Base-by-base conservation (phyloP, 176 grass and related monocot genomes). In the Urochloa ruziziensis region DNA sequence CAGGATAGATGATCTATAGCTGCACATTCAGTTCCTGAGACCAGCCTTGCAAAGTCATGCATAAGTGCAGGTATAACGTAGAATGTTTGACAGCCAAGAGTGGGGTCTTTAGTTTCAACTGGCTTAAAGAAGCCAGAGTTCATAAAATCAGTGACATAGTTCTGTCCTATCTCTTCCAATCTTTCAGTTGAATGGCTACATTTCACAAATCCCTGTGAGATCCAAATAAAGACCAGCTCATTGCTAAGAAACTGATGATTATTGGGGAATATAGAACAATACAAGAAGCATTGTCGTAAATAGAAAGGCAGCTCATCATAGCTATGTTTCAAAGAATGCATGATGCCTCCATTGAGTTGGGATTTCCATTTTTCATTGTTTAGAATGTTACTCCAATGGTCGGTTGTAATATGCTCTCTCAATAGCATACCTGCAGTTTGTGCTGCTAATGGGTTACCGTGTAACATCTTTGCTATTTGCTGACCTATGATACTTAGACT, bases 201-300 rank as follows among this genome's bases (percentile, higher is more conserved):
- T 6, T 73, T 23, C 23, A 94, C 70, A 71, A 80, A 89, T 43
- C 81, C 77, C 66, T 90, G 86, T 49, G 89, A 67, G n/a, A 91
- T 89, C 92, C 92, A 94, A 14, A 72, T n/a, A 24, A 6, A n/a
- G 8, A 90, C 4, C 13, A 90, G 35, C 4, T 90, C 76, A 0
- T 24, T 17, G 9, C 42, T 32, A 30, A 23, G 3, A 17, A 86
- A 81, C 1, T 24, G 2, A 51, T 67, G 18, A 10, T 69, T 14
- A 0, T 34, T 15, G 1, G 82, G 83, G 42, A 87, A 77, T 69
- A 82, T 37, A 40, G 23, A 82, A 48, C 29, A 36, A 2, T 74
- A 75, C 11, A 6, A 51, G 15, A 81, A 70, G 13, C 83, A 86
- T 67, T 85, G 74, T 10, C 86, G 47, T 53, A 90, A 59, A 30